Evolutionary conservation across 1,284 basidiomycete genomes (phyloP).

Genomic region (Meripilus lineatus): DNA sequence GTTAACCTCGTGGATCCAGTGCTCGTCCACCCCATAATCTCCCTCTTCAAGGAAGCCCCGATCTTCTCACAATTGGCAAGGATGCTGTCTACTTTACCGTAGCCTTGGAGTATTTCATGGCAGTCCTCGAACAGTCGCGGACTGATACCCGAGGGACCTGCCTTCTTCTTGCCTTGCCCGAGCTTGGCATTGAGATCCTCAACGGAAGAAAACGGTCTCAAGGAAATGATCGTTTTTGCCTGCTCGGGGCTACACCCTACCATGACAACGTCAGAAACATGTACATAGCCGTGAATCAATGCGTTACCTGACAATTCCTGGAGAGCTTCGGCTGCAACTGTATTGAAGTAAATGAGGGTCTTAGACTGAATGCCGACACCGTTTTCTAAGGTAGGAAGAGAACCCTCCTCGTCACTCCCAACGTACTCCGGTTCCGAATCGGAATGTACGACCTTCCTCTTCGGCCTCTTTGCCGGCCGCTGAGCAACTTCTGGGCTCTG

Average conservation of each 20-base stretch:
- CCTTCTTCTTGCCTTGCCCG: slow-evolving; percentile 79
- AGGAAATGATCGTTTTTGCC: slow-evolving; percentile 72
- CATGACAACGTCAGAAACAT: slow-evolving; percentile 14
- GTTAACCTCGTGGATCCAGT: slow-evolving; percentile 37
- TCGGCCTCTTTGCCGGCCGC: slow-evolving; percentile 45
- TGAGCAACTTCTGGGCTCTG: slow-evolving; percentile 37
- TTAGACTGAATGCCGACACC: slow-evolving; percentile 34
- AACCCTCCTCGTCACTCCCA: slow-evolving; percentile 28
- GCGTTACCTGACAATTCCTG: slow-evolving; percentile 85
- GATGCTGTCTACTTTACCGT: slow-evolving; percentile 87
- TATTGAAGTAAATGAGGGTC: slow-evolving; percentile 87
- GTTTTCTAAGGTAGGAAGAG: too few species aligned
- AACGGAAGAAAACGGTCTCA: slow-evolving; percentile 80
- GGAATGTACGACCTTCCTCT: slow-evolving; percentile 59
- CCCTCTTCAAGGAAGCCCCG: slow-evolving; percentile 60
- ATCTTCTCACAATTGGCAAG: slow-evolving; percentile 87
- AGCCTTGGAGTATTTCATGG: slow-evolving; percentile 84
- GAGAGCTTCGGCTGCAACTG: slow-evolving; percentile 64
- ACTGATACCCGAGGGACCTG: slow-evolving; percentile 77
- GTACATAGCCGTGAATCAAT: background rate
- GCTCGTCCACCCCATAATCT: slow-evolving; percentile 83
- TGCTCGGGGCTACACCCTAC: slow-evolving; percentile 82
- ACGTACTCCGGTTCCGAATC: slow-evolving; percentile 52
- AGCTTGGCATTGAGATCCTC: slow-evolving; percentile 79
- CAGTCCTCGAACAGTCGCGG: slow-evolving; percentile 90